phyloP scores from a whole-genome alignment of 2,329 filamentous ascomycete genomes.

The Daldinia eschscholtzii region DNA sequence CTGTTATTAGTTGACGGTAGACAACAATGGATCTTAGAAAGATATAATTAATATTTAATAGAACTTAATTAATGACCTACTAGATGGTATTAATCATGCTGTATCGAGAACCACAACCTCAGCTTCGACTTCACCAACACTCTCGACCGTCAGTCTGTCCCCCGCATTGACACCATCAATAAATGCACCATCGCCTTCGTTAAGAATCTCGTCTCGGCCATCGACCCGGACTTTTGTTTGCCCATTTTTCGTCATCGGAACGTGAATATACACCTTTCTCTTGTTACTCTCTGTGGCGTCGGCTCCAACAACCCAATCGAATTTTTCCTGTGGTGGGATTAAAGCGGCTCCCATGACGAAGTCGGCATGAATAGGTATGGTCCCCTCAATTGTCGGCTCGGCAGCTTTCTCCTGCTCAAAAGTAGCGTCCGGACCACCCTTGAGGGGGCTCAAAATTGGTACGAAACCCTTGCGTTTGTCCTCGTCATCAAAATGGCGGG shows the following conservation, averaged over 20 bases:
- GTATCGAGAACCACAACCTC: constrained; percentile 78
- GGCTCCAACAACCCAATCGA: constrained; percentile 79
- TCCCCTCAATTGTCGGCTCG: constrained; percentile 70
- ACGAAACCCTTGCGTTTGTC: constrained; percentile 79
- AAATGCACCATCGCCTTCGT: constrained; percentile 86
- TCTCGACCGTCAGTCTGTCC: constrained; percentile 74
- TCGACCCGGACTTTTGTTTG: constrained; percentile 78
- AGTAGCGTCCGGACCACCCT: constrained; percentile 73
- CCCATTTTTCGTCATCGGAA: constrained; percentile 83
- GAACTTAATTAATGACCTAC: neutral
- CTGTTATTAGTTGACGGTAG: neutral
- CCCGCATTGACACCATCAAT: constrained; percentile 74
- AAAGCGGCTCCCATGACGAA: constrained; percentile 85
- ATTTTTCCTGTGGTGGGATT: constrained; percentile 72
- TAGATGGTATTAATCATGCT: constrained; percentile 55
- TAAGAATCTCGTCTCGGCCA: constrained; percentile 74
- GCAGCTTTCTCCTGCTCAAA: constrained; percentile 73
- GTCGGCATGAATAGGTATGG: constrained; percentile 87
- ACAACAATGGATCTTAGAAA: neutral
- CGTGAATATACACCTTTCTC: constrained; percentile 82
- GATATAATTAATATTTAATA: neutral
- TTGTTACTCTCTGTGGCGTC: constrained; percentile 64
- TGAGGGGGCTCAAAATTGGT: constrained; percentile 80
- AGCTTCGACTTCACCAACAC: constrained; percentile 75
- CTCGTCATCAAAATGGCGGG: constrained; percentile 77